Conservation (phyloP, 1,284 basidiomycete species). For the Phaffia rhodozyma region DNA sequence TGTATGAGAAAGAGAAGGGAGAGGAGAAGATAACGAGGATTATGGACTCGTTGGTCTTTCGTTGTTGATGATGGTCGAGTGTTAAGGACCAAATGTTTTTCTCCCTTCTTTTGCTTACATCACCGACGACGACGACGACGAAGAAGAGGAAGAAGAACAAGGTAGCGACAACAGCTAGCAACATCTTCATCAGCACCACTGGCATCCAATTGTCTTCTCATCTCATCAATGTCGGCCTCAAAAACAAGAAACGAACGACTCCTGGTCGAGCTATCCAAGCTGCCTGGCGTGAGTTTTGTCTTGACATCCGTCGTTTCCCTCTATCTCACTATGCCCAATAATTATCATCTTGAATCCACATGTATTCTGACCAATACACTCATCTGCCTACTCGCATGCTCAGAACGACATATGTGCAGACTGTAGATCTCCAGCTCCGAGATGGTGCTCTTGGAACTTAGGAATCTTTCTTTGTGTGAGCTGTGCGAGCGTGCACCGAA, state of each 20-base stretch:
- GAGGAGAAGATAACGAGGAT: too few species aligned
- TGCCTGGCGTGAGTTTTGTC: constrained; percentile 52
- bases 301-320: background rate
- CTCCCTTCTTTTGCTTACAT: too few species aligned
- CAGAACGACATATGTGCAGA: constrained; percentile 64
- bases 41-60: too few species aligned
- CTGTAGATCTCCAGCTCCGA: constrained; percentile 57
- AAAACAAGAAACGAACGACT: constrained; percentile 46
- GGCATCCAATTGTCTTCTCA: too few species aligned
- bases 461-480: constrained; percentile 45
- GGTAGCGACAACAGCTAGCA: too few species aligned
- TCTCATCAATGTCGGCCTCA: too few species aligned
- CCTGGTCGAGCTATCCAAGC: constrained; percentile 50
- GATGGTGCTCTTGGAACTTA: constrained; percentile 71
- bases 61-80: too few species aligned
- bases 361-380: constrained; percentile 20
- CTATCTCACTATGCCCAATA: background rate
- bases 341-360: background rate
- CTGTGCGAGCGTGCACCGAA: constrained; percentile 75
- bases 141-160: too few species aligned
- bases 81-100: too few species aligned
- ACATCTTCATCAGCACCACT: too few species aligned
- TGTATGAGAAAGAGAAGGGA: too few species aligned
- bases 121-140: too few species aligned
- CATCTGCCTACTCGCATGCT: constrained; percentile 13